A percentile compares a stretch with the other conserved stretches of the same genome.
Conservation (phyloP, 2,329 filamentous ascomycete species). For the Colletotrichum theobromicola region DNA sequence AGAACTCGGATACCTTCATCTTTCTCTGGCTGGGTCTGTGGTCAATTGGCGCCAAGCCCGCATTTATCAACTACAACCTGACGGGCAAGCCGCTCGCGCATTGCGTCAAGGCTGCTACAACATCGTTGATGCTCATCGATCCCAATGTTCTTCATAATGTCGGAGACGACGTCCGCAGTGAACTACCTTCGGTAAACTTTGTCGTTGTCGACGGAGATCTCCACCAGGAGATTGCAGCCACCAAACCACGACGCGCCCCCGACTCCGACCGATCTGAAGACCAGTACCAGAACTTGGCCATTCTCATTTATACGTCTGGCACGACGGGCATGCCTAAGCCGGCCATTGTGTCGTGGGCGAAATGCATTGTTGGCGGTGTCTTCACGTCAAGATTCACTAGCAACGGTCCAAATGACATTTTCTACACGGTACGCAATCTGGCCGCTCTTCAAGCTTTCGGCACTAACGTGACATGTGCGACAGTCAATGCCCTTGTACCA, state of each 20-base stretch:
- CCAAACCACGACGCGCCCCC: conserved; percentile 59
- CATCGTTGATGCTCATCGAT: conserved; percentile 74
- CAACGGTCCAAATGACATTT: conserved; percentile 67
- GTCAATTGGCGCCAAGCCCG: conserved; percentile 82
- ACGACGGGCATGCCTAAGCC: conserved; percentile 86
- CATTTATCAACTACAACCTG: conserved; percentile 89
- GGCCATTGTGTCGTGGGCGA: conserved; percentile 76
- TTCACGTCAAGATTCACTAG: conserved; percentile 62
- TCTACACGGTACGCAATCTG: conserved; percentile 70
- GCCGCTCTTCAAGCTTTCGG: neutral
- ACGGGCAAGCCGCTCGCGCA: conserved; percentile 74
- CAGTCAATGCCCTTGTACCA: conserved; percentile 91
- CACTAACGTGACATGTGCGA: neutral
- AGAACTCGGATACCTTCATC: conserved; percentile 80
- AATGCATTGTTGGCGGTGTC: conserved; percentile 58
- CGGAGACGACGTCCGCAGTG: conserved; percentile 59
- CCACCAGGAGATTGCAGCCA: conserved; percentile 57
- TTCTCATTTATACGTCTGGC: conserved; percentile 85
- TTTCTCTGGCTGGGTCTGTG: conserved; percentile 80
- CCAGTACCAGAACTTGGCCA: conserved; percentile 62
- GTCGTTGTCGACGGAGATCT: conserved; percentile 65
- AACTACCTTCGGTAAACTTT: conserved; percentile 59
- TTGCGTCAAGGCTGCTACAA: conserved; percentile 72
- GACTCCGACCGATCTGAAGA: conserved; percentile 60
- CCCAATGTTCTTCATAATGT: conserved; percentile 60